Evolutionary conservation across 2,329 filamentous ascomycete genomes (phyloP), one percentile per base, ranked within the genome.

Genomic region (Fonsecaea monophora): DNA sequence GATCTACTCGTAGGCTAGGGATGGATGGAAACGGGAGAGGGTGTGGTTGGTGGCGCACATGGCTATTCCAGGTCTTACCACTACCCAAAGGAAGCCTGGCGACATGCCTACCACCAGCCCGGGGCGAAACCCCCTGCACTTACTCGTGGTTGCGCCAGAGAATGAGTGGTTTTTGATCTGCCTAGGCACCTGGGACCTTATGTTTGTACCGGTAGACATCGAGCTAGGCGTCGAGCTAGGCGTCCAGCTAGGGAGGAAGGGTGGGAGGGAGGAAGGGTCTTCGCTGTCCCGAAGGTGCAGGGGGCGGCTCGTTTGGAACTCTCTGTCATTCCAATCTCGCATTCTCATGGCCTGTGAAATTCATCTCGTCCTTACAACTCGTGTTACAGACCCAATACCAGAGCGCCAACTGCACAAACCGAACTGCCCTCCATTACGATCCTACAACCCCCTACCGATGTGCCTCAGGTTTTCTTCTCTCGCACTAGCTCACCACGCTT

Each of bases 361-460:
- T 50, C 45, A 9, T 7, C 18, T 50, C 21, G 45, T 50, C 45
- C 21, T 50, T 50, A 50, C 45, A 50, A 50, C 45, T 50, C 45
- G 3, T 13, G 45, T 25, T 50, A 50, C 45, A 50, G 45, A 13
- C 45, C 7, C 45, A 50, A 50, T 50, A 50, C 45, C 45, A 50
- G 4, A 45, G 4, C 40, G 21, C n/a, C 1, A 18, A 45, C 40
- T 45, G 12, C 40, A 15, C 38, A 40, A 40, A 40, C 12, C 38
- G 13, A 40, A 40, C 38, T 40, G 12, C 38, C 38, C 15, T 6
- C 13, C 38, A 40, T 10, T 21, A 48, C 42, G n/a, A 48, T 21
- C n/a, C 42, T 48, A 10, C 42, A 7, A 21, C 18, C 18, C 3
- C n/a, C 18, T 21, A 8, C 42, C 45, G 2, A 1, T 10, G 10